Percentiles rank a stretch among this genome's conserved stretches.
Conservation (phyloP, 1,284 basidiomycete species). For the Heterobasidion parviporum region DNA sequence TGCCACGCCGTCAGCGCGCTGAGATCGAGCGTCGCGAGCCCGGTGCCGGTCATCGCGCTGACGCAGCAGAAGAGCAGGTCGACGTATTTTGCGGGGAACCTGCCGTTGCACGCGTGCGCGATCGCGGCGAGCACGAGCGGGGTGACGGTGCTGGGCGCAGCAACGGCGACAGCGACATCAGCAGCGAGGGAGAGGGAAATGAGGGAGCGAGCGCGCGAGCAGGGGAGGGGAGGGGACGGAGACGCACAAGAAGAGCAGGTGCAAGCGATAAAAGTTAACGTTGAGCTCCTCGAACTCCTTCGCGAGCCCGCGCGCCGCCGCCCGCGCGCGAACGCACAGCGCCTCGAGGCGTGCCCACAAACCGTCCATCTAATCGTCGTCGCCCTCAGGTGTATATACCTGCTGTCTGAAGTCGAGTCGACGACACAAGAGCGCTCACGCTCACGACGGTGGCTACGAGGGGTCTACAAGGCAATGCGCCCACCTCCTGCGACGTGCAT, state of each 20-base stretch:
- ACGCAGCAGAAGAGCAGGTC: slow-evolving; percentile 69
- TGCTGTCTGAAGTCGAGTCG: neutral
- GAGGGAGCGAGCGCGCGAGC: neutral
- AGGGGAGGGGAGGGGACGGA: neutral
- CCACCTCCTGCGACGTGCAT: neutral
- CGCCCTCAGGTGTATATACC: neutral
- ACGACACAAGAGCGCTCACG: neutral
- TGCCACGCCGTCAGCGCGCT: slow-evolving; percentile 69
- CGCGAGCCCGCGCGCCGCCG: neutral
- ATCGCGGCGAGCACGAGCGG: slow-evolving; percentile 63
- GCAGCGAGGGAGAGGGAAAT: no score
- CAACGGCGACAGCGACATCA: no score
- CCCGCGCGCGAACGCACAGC: no score
- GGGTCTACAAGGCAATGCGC: neutral
- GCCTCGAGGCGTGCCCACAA: no score
- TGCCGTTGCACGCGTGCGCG: slow-evolving; percentile 62
- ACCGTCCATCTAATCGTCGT: neutral
- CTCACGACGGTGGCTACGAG: no score
- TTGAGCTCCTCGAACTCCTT: slow-evolving; percentile 22
- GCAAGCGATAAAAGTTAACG: slow-evolving; percentile 62
- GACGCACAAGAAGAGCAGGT: slow-evolving; percentile 41
- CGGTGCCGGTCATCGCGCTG: slow-evolving; percentile 74
- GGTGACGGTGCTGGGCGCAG: slow-evolving; percentile 43
- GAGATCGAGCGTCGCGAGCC: slow-evolving; percentile 64
- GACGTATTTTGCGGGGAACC: slow-evolving; percentile 52